These are phyloP conservation scores for Castanopsis chinensis DNA, from an alignment of 306 rosid genomes.

Conservation along the genomic window DNA sequence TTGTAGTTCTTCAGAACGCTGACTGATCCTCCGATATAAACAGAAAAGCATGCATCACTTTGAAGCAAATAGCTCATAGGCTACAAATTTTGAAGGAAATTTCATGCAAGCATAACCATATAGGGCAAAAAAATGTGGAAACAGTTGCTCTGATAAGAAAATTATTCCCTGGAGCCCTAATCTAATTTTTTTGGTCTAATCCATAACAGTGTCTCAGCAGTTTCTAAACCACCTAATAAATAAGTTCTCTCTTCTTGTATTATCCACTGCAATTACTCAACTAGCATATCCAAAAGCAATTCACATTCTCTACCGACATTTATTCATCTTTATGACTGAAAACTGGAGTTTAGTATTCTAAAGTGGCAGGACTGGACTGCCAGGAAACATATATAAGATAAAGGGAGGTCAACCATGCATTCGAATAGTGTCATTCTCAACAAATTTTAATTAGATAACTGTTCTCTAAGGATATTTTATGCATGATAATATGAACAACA, in stretches of 20 bases:
- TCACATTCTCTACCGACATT: not conserved
- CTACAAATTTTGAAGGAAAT: no score
- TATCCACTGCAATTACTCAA: not conserved
- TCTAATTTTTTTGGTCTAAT: not conserved
- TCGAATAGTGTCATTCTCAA: not conserved
- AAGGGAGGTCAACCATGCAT: not conserved
- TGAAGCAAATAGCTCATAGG: no score
- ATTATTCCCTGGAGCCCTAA: not conserved
- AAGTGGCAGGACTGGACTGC: not conserved
- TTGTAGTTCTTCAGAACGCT: slow-evolving; percentile 66
- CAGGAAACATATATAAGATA: not conserved
- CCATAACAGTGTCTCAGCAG: not conserved
- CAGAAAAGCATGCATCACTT: not conserved
- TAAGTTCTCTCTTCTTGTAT: not conserved
- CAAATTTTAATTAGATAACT: not conserved
- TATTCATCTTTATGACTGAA: not conserved
- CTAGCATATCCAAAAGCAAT: not conserved
- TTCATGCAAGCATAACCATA: no score
- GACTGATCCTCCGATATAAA: slow-evolving; percentile 50
- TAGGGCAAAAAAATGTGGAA: no score
- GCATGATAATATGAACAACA: not conserved
- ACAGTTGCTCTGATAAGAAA: no score
- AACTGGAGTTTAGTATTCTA: not conserved
- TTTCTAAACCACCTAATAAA: not conserved
- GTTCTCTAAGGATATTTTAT: not conserved